Base-by-base conservation (phyloP, 441 rosid species). In the Erodium moschatum region DNA sequence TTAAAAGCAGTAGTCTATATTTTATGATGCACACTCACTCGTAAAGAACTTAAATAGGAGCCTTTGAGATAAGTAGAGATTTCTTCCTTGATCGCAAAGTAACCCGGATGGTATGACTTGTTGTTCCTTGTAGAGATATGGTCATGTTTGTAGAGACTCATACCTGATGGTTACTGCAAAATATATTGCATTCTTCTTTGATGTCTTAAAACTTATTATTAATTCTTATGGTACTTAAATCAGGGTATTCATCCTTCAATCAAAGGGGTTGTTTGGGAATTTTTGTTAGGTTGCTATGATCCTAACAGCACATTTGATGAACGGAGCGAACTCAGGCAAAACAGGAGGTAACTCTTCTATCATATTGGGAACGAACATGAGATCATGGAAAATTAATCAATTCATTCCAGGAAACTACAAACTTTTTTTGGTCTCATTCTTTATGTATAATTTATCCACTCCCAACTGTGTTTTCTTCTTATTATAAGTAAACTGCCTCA, bases 191-290 rank as follows among this genome's bases (percentile, higher is more conserved):
- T 48, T 13, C 56, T 48, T 48, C 56, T 48, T 12, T 48, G n/a
- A 13, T n/a, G 56, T n/a, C 16, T n/a, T 48, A 12, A 48, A 48
- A 48, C 56, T 12, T 48, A n/a, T 48, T 58, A 58, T 21, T 58
- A 6, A 10, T 7, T 31, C 67, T 33, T 24, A 5, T 31, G 31
- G 67, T 67, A 65, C 64, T 78, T 72, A 68, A 58, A 63, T 81
- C 73, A 91, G 98, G 98, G 98, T 31, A 81, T 93, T 74, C 98
- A 91, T 76, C 98, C 98, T 67, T 80, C 93, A 24, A 85, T 93
- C 77, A 91, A 85, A 83, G 96, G 93, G 56, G 75, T 75, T 48
- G 97, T 88, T 21, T 93, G 96, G 97, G 98, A 93, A 85, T 91
- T 89, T 80, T 69, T 93, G 74, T 74, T 93, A 75, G 98, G 98